phyloP scores from a whole-genome alignment of 208 protist species.

The Crithidia sp. region DNA sequence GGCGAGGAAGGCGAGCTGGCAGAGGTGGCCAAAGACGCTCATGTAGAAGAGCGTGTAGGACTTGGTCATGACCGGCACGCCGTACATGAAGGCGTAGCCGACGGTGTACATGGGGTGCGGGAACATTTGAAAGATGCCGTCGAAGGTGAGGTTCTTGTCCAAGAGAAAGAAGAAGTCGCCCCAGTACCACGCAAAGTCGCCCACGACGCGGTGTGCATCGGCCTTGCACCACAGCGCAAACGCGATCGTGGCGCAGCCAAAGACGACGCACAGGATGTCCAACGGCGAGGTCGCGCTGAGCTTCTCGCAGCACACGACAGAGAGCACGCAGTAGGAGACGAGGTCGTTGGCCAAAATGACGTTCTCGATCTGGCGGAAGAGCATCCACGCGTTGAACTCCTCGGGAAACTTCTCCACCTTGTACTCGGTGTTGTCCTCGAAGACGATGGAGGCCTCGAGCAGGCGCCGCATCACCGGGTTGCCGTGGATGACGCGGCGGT shows the following conservation, averaged over 20 bases:
- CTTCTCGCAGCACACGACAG: constrained; percentile 62
- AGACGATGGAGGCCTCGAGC: constrained; percentile 63
- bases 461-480: constrained; percentile 29
- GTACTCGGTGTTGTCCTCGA: constrained; percentile 55
- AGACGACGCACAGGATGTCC: constrained; percentile 69
- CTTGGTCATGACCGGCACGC: constrained; percentile 87
- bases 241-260: constrained; percentile 69
- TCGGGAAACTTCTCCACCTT: constrained; percentile 63
- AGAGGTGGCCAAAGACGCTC: constrained; percentile 91
- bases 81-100: constrained; percentile 95
- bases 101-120: constrained; percentile 97
- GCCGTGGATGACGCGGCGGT: constrained; percentile 27
- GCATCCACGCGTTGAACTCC: constrained; percentile 95
- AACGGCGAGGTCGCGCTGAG: constrained; percentile 37
- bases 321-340: constrained; percentile 81
- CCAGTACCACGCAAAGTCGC: constrained; percentile 97
- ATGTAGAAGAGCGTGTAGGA: constrained; percentile 94
- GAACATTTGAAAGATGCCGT: constrained; percentile 96
- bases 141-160: constrained; percentile 92
- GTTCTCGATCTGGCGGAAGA: constrained; percentile 94
- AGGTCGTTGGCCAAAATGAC: constrained; percentile 94
- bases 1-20: constrained; percentile 92
- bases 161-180: constrained; percentile 97
- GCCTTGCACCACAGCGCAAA: constrained; percentile 95
- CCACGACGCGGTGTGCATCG: constrained; percentile 95